Evolutionary conservation across 805 yeast genomes (phyloP).

Genomic region (Wickerhamiella hasegawae): DNA sequence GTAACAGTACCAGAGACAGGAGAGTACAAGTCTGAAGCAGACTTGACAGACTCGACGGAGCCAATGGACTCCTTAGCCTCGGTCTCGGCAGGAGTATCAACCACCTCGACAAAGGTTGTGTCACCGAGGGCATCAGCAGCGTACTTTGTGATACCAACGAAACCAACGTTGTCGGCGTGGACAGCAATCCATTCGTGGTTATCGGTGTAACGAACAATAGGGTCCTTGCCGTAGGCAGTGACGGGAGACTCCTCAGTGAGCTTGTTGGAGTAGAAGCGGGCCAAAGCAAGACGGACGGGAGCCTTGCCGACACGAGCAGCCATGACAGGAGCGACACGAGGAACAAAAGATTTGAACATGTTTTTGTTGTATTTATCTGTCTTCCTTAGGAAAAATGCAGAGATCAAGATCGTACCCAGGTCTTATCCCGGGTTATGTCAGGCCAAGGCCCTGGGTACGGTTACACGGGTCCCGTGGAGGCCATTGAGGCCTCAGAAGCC

Average conservation of each 20-base stretch:
- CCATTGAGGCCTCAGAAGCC: too few relatives aligned
- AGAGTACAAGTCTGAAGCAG: conserved; percentile 82
- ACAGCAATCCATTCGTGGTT: conserved; percentile 95
- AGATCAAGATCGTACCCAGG: too few relatives aligned
- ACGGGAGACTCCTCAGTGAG: conserved; percentile 18
- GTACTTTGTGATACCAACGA: conserved; percentile 81
- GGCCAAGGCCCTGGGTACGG: too few relatives aligned
- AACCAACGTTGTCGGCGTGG: conserved; percentile 64
- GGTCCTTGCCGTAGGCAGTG: conserved; percentile 16
- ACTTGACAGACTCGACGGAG: conserved; percentile 86
- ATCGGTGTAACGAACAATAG: conserved; percentile 38
- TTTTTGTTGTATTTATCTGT: too few relatives aligned
- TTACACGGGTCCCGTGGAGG: too few relatives aligned
- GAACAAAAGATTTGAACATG: too few relatives aligned
- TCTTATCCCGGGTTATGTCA: too few relatives aligned
- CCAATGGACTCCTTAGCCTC: conserved; percentile 74
- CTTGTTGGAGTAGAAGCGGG: conserved; percentile 17
- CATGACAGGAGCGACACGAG: too few relatives aligned
- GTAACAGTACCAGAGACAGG: conserved; percentile 68
- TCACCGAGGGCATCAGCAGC: conserved; percentile 97
- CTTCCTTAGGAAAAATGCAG: too few relatives aligned
- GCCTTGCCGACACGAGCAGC: not conserved
- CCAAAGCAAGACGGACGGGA: not conserved
- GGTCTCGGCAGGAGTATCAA: conserved; percentile 48
- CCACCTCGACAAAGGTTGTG: conserved; percentile 85